phyloP scores from a whole-genome alignment of 23 red algal species.

The Chondrus crispus region DNA sequence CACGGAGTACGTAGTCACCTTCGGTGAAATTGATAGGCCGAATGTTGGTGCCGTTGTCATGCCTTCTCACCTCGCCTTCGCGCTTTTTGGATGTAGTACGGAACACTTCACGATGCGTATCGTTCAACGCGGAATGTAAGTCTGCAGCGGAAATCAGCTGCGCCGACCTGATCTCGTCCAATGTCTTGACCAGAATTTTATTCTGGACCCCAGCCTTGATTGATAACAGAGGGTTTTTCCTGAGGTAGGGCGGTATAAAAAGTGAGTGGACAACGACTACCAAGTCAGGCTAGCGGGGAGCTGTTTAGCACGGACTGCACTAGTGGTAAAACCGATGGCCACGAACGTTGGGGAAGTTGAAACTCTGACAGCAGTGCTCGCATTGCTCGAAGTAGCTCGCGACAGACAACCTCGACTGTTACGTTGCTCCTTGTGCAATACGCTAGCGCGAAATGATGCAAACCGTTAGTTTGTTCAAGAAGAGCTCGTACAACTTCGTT shows the following conservation, averaged over 20 bases:
- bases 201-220: not conserved
- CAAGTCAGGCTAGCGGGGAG: not conserved
- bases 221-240: not conserved
- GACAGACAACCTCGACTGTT: too few relatives aligned
- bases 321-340: not conserved
- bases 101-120: not conserved
- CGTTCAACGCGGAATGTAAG: not conserved
- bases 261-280: not conserved
- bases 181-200: not conserved
- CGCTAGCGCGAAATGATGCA: too few relatives aligned
- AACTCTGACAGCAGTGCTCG: too few relatives aligned
- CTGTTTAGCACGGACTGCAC: not conserved
- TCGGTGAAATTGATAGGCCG: not conserved
- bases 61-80: not conserved
- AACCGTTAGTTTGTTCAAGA: too few relatives aligned
- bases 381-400: too few relatives aligned
- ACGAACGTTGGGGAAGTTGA: not conserved
- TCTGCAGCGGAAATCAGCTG: not conserved
- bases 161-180: not conserved
- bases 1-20: conserved; percentile 16
- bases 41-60: not conserved
- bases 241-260: not conserved
- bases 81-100: not conserved
- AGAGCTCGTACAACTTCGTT: too few relatives aligned
- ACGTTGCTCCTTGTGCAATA: too few relatives aligned